Conservation (phyloP, 2,329 filamentous ascomycete species). For the Fusarium keratoplasticum region DNA sequence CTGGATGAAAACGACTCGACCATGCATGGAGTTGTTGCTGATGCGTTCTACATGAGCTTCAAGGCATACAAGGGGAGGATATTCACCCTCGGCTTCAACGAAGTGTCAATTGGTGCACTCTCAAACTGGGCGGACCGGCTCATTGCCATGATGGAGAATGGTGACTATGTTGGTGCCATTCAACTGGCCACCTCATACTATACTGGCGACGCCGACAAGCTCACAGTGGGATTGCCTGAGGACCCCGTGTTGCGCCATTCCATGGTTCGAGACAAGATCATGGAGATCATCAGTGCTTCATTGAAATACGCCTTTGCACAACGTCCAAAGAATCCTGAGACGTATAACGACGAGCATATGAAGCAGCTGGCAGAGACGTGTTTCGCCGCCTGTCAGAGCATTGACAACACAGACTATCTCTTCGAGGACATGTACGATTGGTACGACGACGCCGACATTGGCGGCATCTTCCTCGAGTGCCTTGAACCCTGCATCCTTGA, state of each 20-base stretch:
- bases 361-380: constrained; percentile 84
- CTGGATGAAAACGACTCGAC: constrained; percentile 87
- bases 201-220: constrained; percentile 88
- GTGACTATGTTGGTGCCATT: constrained; percentile 95
- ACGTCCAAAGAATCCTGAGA: constrained; percentile 61
- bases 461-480: constrained; percentile 85
- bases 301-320: constrained; percentile 88
- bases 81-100: constrained; percentile 93
- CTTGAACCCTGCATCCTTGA: constrained; percentile 91
- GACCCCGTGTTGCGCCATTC: constrained; percentile 79
- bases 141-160: constrained; percentile 93
- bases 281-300: constrained; percentile 94
- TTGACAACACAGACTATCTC: constrained; percentile 83
- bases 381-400: constrained; percentile 83
- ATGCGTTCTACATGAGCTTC: constrained; percentile 98
- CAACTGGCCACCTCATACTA: constrained; percentile 93
- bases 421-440: constrained; percentile 92
- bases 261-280: constrained; percentile 87
- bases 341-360: constrained; percentile 69
- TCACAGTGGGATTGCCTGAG: constrained; percentile 93
- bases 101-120: constrained; percentile 88
- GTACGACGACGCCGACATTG: constrained; percentile 81
- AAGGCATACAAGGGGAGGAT: constrained; percentile 93
- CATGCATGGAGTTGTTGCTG: constrained; percentile 95
- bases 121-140: constrained; percentile 98